Evolutionary conservation across 1,284 basidiomycete species (phyloP).

Genomic region (Boletus semigastroideus): DNA sequence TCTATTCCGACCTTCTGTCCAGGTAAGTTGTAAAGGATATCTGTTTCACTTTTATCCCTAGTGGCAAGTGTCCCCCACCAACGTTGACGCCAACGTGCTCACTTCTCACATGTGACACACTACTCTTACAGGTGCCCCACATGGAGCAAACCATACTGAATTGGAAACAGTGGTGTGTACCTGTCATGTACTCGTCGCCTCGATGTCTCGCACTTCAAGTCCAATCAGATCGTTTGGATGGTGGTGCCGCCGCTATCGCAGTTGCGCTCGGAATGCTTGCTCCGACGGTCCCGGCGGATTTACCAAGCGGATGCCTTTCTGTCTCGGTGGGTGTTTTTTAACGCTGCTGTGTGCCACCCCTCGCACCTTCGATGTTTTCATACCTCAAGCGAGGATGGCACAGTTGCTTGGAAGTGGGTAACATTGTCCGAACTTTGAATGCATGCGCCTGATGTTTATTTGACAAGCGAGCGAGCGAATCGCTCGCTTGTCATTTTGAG

Average conservation of each 20-base stretch:
- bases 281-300: background rate
- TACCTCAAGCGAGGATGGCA: no score
- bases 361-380: background rate
- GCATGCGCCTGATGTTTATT: background rate
- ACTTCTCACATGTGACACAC: background rate
- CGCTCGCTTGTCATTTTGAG: background rate
- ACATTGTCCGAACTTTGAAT: background rate
- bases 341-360: background rate
- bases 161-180: background rate
- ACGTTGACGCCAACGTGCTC: background rate
- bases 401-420: background rate
- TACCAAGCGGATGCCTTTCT: background rate
- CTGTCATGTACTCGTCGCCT: no score
- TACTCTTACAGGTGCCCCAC: background rate
- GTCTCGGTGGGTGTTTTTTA: background rate
- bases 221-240: background rate
- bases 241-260: background rate
- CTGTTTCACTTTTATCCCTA: background rate
- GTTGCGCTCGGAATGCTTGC: background rate
- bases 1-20: background rate
- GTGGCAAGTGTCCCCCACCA: background rate
- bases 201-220: background rate
- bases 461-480: background rate
- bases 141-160: background rate
- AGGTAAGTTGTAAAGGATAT: background rate